Conservation (phyloP, 768 basidiomycete genomes). For the Jaapia argillacea region DNA sequence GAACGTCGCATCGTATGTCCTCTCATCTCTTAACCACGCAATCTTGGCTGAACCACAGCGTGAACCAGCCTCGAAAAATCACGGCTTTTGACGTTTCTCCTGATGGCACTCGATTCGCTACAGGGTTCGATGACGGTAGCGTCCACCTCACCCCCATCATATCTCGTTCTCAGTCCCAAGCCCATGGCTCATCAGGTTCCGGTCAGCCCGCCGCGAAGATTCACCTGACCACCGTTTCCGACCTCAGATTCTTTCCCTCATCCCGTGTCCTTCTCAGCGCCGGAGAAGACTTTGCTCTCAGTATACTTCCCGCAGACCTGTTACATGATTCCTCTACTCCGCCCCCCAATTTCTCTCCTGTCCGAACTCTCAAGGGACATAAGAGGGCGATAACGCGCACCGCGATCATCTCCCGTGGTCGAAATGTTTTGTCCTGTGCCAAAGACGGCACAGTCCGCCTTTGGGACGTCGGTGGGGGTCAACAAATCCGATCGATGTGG, state of each 20-base stretch:
- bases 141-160: conserved; percentile 37
- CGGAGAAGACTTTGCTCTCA: conserved; percentile 56
- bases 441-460: conserved; percentile 61
- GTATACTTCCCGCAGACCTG: conserved; percentile 57
- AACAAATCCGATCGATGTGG: conserved; percentile 34
- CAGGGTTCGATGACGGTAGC: conserved; percentile 51
- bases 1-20: conserved; percentile 22
- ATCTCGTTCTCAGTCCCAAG: conserved; percentile 10
- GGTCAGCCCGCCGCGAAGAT: too few relatives aligned
- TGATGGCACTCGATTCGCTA: conserved; percentile 47
- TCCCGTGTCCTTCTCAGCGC: conserved; percentile 62
- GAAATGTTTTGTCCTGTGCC: conserved; percentile 54
- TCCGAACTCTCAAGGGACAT: conserved; percentile 57
- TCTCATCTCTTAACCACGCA: background rate
- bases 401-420: conserved; percentile 54
- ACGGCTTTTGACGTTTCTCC: conserved; percentile 56
- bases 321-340: too few relatives aligned
- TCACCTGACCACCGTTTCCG: conserved; percentile 48
- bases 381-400: conserved; percentile 53
- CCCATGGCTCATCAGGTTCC: conserved; percentile 19
- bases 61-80: conserved; percentile 37
- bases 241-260: conserved; percentile 59
- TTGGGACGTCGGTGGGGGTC: conserved; percentile 59
- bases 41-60: background rate
- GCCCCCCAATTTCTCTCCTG: conserved; percentile 31